Percentiles rank a stretch among this genome's conserved stretches.
phyloP scores from a whole-genome alignment of 2,329 filamentous ascomycete genomes.

The Penicillium hesseltinei region DNA sequence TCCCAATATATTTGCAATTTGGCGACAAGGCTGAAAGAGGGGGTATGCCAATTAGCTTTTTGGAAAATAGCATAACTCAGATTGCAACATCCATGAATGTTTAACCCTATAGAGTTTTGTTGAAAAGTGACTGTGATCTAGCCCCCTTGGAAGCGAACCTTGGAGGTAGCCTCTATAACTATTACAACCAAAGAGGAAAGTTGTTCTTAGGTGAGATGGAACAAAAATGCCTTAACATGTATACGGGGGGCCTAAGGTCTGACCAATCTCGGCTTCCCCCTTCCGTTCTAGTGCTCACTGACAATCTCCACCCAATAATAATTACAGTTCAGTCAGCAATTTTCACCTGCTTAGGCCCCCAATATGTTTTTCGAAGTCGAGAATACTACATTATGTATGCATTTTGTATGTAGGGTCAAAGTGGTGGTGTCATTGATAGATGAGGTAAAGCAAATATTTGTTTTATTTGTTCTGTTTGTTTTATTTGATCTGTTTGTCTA shows the following conservation, averaged over 20 bases:
- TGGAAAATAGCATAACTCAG: neutral
- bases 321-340: neutral
- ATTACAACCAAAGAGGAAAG: neutral
- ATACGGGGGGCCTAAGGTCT: too few relatives aligned
- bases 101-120: neutral
- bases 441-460: neutral
- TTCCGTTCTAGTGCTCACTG: neutral
- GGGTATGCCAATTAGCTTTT: neutral
- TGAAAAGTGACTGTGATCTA: neutral
- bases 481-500: neutral
- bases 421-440: too few relatives aligned
- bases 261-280: neutral
- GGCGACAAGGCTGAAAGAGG: neutral
- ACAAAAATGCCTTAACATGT: neutral
- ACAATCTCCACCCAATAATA: neutral
- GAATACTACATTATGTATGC: neutral
- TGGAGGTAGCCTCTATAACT: neutral
- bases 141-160: neutral
- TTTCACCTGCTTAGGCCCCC: neutral
- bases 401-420: too few relatives aligned
- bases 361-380: neutral
- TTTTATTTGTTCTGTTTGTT: neutral
- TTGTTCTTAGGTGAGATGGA: neutral
- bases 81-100: neutral
- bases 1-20: neutral